Base-by-base conservation (phyloP, 305 asterid genomes). In the Petunia hybrid region DNA sequence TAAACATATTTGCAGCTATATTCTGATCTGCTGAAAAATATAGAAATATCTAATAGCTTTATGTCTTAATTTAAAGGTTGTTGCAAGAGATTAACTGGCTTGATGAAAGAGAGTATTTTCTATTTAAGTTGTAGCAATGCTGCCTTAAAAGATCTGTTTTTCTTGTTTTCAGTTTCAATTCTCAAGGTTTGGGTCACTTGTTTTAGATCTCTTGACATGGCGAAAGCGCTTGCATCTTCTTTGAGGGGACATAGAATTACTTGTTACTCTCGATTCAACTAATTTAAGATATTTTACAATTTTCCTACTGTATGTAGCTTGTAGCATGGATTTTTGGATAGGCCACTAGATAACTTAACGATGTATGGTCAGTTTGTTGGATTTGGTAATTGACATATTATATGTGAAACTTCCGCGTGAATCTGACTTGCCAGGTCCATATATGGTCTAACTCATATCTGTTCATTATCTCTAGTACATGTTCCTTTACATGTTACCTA, bases 271-370 rank as follows among this genome's bases (percentile, higher is more conserved):
- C 14, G 2, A 68, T 43, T 43, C 40, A 16, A 8, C 76, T 68
- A n/a, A 42, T 7, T 68, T 68, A 4, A 42, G 56, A 68, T 42
- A 68, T 68, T 68, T 43, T 68, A 68, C 55, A 42, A 68, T 68
- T 67, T 42, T 38, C 39, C 76, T 68, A 1, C 39, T 14, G 76
- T 8, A 8, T 8, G 40, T n/a, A 68, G 16, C 56, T 68, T n/a
- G 39, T 38, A 42, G 76, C 8, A 8, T 43, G 55, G 12, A 67
- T 68, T 42, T 55, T n/a, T 68, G 74, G 74, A 42, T n/a, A 68
- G 76, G 39, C 39, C 56, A 42, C n/a, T 12, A 2, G 2, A 2
- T 68, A 68, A 39, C 76, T 68, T 22, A n/a, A 16, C 43, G 40
- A 7, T 68, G 75, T 14, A 41, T 8, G 56, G 6, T 42, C 76